phyloP scores from a whole-genome alignment of 805 yeast species.

The Citeromyces nyonsensis region DNA sequence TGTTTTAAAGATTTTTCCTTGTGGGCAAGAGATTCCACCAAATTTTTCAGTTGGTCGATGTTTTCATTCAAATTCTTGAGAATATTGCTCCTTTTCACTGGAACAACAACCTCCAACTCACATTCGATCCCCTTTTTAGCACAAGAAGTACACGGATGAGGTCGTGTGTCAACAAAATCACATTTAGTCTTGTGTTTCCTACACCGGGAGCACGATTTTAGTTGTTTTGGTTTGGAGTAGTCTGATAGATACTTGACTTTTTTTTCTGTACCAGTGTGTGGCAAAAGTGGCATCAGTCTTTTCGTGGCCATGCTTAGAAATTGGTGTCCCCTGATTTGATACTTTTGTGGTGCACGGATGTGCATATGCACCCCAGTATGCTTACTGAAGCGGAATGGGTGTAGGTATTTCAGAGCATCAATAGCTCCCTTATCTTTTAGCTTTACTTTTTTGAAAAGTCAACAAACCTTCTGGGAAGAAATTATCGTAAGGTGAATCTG shows the following conservation, averaged over 20 bases:
- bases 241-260: constrained; percentile 3
- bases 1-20: constrained; percentile 10
- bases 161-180: constrained; percentile 34
- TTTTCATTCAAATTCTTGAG: constrained; percentile 17
- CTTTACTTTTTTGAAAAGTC: too few species aligned
- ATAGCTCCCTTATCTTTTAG: too few species aligned
- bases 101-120: constrained; percentile 36
- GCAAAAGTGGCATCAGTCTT: too few species aligned
- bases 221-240: constrained; percentile 21
- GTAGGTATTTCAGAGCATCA: too few species aligned
- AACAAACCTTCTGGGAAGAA: too few species aligned
- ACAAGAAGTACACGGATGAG: constrained; percentile 45
- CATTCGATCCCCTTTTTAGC: constrained; percentile 33
- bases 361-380: too few species aligned
- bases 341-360: too few species aligned
- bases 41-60: constrained; percentile 12
- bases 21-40: constrained; percentile 12
- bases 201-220: constrained; percentile 50
- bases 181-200: constrained; percentile 55
- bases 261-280: not conserved
- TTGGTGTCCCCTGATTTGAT: too few species aligned
- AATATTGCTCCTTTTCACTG: constrained; percentile 29
- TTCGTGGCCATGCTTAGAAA: too few species aligned
- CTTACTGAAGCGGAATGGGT: too few species aligned
- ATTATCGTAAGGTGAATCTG: too few species aligned